A percentile compares a stretch with the other conserved stretches of the same genome.
Evolutionary conservation across 768 basidiomycete genomes (phyloP).

Genomic region (Auriscalpium vulgare): DNA sequence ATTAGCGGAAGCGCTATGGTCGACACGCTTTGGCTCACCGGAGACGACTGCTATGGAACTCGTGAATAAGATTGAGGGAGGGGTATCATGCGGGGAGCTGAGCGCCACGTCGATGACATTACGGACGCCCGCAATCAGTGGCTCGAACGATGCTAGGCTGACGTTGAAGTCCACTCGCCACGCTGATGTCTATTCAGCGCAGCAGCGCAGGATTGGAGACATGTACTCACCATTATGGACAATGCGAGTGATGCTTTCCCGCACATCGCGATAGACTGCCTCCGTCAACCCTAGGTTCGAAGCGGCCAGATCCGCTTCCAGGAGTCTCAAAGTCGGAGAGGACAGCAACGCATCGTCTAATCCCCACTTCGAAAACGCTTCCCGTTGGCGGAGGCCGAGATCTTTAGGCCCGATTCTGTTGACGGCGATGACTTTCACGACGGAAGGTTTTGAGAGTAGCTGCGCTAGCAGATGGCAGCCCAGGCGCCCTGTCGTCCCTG

Average conservation of each 20-base stretch:
- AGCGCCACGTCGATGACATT: conserved; percentile 20
- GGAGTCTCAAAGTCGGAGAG: conserved; percentile 5
- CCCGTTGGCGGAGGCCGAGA: conserved; percentile 4
- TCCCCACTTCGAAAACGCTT: conserved; percentile 10
- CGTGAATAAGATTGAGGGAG: conserved; percentile 16
- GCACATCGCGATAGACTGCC: neutral
- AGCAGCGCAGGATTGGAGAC: neutral
- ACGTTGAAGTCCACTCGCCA: conserved; percentile 24
- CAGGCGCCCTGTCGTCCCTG: conserved; percentile 27
- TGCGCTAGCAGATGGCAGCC: conserved; percentile 21
- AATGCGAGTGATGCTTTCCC: neutral
- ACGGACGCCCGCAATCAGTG: conserved; percentile 15
- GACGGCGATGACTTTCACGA: conserved; percentile 19
- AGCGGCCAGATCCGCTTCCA: conserved; percentile 6
- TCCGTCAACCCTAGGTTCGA: conserved; percentile 1
- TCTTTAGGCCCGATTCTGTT: conserved; percentile 4
- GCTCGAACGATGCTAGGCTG: conserved; percentile 17
- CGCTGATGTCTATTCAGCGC: conserved; percentile 14
- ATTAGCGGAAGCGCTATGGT: neutral
- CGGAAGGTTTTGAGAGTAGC: conserved; percentile 13
- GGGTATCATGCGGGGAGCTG: conserved; percentile 6
- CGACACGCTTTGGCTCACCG: neutral
- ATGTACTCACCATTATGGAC: neutral
- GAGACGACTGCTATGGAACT: conserved; percentile 19
- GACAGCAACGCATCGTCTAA: conserved; percentile 7